Percentiles rank a stretch among this genome's conserved stretches.
Conservation (phyloP, 495 filamentous ascomycete species). For the Penicillium flavigenum region DNA sequence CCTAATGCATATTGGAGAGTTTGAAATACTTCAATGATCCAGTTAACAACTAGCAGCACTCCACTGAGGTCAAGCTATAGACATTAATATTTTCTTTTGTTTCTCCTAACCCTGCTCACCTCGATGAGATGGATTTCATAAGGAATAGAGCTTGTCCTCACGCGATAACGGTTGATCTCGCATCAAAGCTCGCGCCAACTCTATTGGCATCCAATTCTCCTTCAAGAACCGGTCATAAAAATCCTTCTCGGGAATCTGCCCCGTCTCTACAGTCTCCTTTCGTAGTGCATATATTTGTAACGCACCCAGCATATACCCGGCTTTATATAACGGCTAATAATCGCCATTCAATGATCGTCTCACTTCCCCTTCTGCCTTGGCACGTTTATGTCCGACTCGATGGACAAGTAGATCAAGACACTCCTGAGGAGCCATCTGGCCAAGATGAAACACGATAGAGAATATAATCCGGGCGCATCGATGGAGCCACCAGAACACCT, state of each 20-base stretch:
- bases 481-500: conserved; percentile 49
- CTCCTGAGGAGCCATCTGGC: conserved; percentile 42
- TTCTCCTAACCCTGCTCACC: not conserved
- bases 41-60: not conserved
- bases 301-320: conserved; percentile 53
- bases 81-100: not conserved
- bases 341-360: conserved; percentile 39
- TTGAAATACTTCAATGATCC: not conserved
- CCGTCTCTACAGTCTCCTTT: conserved; percentile 33
- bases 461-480: conserved; percentile 53
- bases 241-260: conserved; percentile 41
- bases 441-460: conserved; percentile 51
- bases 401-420: conserved; percentile 46
- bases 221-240: conserved; percentile 50
- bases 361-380: conserved; percentile 55
- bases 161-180: conserved; percentile 7
- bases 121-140: not conserved
- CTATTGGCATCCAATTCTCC: conserved; percentile 51
- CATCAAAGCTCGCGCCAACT: conserved; percentile 49
- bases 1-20: not conserved
- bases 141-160: not conserved
- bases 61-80: not conserved
- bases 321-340: conserved; percentile 46
- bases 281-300: conserved; percentile 46
- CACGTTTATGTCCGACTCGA: conserved; percentile 51